Evolutionary conservation across 129 eudicot genomes (phyloP), one percentile per base, ranked within the genome.

Genomic region (Ambrosia trifida): DNA sequence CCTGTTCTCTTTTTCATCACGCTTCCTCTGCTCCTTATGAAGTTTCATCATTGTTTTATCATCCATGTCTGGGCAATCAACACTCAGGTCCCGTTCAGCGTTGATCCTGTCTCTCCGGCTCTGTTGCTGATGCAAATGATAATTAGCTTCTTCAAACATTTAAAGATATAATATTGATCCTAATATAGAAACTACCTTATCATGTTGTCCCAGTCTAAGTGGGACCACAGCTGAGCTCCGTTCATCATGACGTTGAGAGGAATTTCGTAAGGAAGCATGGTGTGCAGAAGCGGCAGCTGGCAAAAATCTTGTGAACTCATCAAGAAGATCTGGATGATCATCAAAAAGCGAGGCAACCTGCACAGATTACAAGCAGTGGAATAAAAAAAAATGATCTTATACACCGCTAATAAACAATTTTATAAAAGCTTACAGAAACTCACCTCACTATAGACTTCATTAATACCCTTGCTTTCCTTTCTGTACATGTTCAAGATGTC

Each of bases 401-500:
- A 65, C 20, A 31, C 43, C 32, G 14, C 10, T 57, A 57, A 12
- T 17, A 45, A 65, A 35, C 4, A 49, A 3, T 19, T 24, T 43
- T 24, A 17, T 18, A 54, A 64, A 73, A 67, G 28, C 44, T 62
- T 70, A 49, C 3, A 72, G 11, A 80, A 70, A 47, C 53, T 78
- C 52, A 88, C 97, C 90, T 91, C 97, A 56, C 81, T 88, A 77
- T 91, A 91, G 64, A 91, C 96, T 80, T 91, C 96, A 69, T 65
- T 77, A 57, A 91, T 88, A 66, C 88, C 85, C 91, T 88, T 91
- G 75, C 82, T 93, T 70, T 86, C 97, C 80, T 88, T 86, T n/a
- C 96, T 80, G 69, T 91, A 91, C 97, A 91, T 91, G 57, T 91
- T 88, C 77, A 91, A 79, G 79, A 91, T 91, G 85, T 88, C 93